Conservation (phyloP, 73 alveolate species). For the Paramecium tetraurelia region DNA sequence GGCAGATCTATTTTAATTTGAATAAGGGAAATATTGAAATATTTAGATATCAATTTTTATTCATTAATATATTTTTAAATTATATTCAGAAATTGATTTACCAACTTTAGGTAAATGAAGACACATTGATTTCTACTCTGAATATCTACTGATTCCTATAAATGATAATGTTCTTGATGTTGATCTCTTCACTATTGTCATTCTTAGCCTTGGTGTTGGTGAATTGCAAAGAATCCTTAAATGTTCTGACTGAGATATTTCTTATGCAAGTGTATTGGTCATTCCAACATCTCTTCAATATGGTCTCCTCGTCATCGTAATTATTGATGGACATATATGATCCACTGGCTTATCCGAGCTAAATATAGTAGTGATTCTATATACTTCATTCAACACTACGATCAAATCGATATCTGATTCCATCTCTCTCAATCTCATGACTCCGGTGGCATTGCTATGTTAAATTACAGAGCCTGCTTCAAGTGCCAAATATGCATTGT, state of each 20-base stretch:
- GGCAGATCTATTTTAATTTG: background rate
- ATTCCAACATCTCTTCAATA: background rate
- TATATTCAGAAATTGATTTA: constrained; percentile 26
- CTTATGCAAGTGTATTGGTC: background rate
- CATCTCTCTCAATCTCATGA: constrained; percentile 19
- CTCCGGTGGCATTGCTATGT: background rate
- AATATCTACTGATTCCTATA: background rate
- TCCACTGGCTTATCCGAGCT: constrained; percentile 15
- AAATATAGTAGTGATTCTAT: background rate
- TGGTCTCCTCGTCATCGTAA: background rate
- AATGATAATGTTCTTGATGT: background rate
- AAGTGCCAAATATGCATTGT: constrained; percentile 25
- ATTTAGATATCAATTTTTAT: background rate
- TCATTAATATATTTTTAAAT: too few species aligned
- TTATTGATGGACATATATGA: background rate
- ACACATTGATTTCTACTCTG: background rate
- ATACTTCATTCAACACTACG: background rate
- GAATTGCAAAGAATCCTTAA: background rate
- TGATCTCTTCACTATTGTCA: constrained; percentile 26
- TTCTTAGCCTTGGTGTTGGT: background rate
- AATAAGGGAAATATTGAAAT: background rate
- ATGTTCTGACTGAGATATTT: background rate
- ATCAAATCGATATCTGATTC: background rate
- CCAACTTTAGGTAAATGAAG: constrained; percentile 29
- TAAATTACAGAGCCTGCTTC: constrained; percentile 3